A percentile compares a stretch with the other conserved stretches of the same genome.
Conservation (phyloP, 306 rosid genomes). For the Castanea sativa region DNA sequence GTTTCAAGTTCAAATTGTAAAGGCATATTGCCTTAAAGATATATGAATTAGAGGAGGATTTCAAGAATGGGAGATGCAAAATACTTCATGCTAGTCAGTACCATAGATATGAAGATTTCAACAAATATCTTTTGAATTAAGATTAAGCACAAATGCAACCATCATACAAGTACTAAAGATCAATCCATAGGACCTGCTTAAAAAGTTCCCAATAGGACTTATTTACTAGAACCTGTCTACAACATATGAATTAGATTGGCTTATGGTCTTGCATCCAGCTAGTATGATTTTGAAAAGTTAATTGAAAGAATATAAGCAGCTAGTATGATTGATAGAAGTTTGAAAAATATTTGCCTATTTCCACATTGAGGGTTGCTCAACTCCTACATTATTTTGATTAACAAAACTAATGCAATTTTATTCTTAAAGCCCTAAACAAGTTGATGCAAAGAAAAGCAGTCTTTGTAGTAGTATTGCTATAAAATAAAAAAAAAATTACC, state of each 20-base stretch:
- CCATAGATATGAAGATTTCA: neutral
- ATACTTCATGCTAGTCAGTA: neutral
- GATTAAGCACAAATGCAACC: neutral
- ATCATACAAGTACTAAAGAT: neutral
- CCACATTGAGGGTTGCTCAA: neutral
- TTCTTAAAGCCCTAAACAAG: neutral
- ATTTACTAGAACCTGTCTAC: neutral
- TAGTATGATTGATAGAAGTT: constrained; percentile 1
- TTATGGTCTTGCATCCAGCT: constrained; percentile 5
- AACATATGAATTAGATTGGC: neutral
- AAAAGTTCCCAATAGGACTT: neutral
- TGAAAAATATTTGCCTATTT: neutral
- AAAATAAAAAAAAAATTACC: constrained; percentile 27
- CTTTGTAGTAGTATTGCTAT: neutral
- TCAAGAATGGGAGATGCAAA: neutral
- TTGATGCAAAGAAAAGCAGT: neutral
- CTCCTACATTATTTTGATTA: neutral
- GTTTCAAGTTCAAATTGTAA: neutral
- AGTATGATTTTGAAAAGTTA: neutral
- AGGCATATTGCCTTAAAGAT: neutral
- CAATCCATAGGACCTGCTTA: neutral
- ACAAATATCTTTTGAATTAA: neutral
- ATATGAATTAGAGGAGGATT: neutral
- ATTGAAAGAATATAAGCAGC: neutral
- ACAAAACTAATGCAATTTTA: neutral